Conservation (phyloP, 257 asterid species). For the Plantago major region DNA sequence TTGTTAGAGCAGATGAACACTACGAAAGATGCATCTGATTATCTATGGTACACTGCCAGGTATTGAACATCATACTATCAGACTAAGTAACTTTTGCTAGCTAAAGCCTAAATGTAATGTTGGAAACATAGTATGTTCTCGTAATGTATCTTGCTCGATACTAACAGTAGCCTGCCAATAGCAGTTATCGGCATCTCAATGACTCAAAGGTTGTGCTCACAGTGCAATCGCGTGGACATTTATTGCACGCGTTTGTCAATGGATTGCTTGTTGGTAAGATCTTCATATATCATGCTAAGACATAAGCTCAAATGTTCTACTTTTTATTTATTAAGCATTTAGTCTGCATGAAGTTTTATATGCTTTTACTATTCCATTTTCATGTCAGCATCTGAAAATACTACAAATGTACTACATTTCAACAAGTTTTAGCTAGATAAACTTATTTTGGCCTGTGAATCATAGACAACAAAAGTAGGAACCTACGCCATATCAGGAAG, state of each 20-base stretch:
- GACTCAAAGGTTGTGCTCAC: constrained; percentile 33
- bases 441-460: neutral
- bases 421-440: no score
- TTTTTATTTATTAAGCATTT: no score
- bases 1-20: constrained; percentile 78
- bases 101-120: no score
- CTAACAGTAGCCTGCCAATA: neutral
- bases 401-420: no score
- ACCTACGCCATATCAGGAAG: neutral
- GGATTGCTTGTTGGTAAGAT: constrained; percentile 56
- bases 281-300: neutral
- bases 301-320: neutral
- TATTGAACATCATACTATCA: constrained; percentile 12
- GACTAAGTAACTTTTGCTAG: no score
- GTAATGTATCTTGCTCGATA: no score
- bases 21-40: constrained; percentile 75
- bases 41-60: constrained; percentile 83
- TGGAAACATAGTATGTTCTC: no score
- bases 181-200: constrained; percentile 40
- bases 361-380: no score
- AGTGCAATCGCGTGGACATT: constrained; percentile 69
- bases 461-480: neutral
- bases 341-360: no score
- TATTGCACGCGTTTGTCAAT: constrained; percentile 57
- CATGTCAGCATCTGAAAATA: no score